A percentile compares a stretch with the other conserved stretches of the same genome.
Conservation (phyloP, 257 asterid species). For the Solanum chilense region DNA sequence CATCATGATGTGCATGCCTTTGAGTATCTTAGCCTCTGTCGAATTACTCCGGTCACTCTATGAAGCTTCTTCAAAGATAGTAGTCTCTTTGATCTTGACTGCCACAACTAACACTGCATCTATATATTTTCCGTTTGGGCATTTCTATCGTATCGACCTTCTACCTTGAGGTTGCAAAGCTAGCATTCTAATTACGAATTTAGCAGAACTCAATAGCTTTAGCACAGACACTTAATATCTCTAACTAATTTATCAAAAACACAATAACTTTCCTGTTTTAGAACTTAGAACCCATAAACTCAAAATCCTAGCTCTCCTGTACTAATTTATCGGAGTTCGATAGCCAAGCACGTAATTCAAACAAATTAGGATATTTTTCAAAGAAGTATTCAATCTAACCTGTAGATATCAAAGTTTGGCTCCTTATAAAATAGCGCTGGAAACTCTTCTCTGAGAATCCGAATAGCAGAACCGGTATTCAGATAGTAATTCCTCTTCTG, state of each 20-base stretch:
- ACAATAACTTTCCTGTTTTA: background rate
- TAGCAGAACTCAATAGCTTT: background rate
- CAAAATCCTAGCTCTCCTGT: background rate
- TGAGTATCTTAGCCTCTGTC: background rate
- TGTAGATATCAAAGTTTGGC: slow-evolving; percentile 75
- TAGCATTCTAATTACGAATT: background rate
- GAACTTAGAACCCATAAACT: background rate
- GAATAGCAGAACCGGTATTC: slow-evolving; percentile 76
- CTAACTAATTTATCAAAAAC: background rate
- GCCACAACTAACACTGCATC: background rate
- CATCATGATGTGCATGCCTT: background rate
- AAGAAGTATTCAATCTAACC: slow-evolving; percentile 18
- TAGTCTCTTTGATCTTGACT: background rate
- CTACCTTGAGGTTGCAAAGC: background rate
- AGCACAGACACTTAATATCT: background rate
- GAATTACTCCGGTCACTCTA: background rate
- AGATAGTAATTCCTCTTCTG: slow-evolving; percentile 68
- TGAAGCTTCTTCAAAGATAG: background rate
- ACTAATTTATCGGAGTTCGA: background rate
- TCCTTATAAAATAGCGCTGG: slow-evolving; percentile 69
- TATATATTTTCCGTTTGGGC: background rate
- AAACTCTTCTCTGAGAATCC: slow-evolving; percentile 83
- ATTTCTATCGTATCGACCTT: background rate
- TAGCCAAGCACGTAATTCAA: background rate
- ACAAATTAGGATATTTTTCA: background rate